Percentiles rank a stretch among this genome's conserved stretches.
Evolutionary conservation across 2,329 filamentous ascomycete genomes (phyloP).

Genomic region (Corynespora cassiicola): DNA sequence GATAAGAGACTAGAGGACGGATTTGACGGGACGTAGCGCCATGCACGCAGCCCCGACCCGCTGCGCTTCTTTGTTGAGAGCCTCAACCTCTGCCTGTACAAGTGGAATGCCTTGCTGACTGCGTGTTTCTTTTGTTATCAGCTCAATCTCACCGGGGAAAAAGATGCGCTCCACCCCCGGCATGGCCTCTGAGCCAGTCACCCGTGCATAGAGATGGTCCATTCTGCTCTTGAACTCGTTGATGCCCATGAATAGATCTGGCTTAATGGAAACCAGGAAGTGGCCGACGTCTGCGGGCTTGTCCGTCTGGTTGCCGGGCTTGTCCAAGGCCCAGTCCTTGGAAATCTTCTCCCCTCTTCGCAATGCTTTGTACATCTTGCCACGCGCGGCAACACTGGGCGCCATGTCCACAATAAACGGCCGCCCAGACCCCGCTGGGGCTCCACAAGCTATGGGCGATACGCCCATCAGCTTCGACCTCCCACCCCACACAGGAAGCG

Average conservation of each 20-base stretch:
- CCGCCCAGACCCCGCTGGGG: slow-evolving; percentile 64
- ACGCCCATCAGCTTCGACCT: slow-evolving; percentile 72
- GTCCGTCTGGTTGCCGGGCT: slow-evolving; percentile 68
- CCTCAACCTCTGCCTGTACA: slow-evolving; percentile 54
- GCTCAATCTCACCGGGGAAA: slow-evolving; percentile 64
- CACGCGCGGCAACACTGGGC: slow-evolving; percentile 68
- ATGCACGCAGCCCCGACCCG: slow-evolving; percentile 50
- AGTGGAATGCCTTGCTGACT: slow-evolving; percentile 55
- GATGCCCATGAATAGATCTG: slow-evolving; percentile 73
- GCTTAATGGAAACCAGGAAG: slow-evolving; percentile 68
- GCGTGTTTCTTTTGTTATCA: slow-evolving; percentile 52
- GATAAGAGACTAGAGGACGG: too few species aligned
- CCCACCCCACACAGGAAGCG: slow-evolving; percentile 73
- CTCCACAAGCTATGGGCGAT: slow-evolving; percentile 75
- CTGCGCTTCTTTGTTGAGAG: slow-evolving; percentile 57
- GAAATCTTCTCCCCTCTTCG: slow-evolving; percentile 71
- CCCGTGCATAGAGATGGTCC: slow-evolving; percentile 61
- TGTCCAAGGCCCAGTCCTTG: slow-evolving; percentile 74
- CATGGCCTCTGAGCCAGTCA: slow-evolving; percentile 58
- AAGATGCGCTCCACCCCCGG: slow-evolving; percentile 60
- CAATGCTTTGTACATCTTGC: slow-evolving; percentile 73
- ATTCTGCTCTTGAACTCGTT: slow-evolving; percentile 72
- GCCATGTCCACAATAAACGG: slow-evolving; percentile 78
- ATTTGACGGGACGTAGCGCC: too few species aligned
- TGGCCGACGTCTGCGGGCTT: slow-evolving; percentile 73